phyloP scores from a whole-genome alignment of 2,329 filamentous ascomycete species.

The Bipolaris victoriae region DNA sequence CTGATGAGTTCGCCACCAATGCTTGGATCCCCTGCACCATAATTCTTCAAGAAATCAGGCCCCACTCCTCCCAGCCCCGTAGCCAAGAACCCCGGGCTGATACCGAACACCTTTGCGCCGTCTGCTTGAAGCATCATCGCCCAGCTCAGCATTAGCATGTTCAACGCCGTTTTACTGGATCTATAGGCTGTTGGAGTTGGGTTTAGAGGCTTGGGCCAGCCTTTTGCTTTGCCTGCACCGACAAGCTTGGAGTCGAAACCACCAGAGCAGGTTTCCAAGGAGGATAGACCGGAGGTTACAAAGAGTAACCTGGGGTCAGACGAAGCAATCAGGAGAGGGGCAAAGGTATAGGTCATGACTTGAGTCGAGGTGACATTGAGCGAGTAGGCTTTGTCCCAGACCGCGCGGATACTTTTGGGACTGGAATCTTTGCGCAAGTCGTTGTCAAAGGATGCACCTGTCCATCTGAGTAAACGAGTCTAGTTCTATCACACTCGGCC shows the following conservation, averaged over 20 bases:
- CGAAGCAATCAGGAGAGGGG: slow-evolving; percentile 49
- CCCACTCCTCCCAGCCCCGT: slow-evolving; percentile 50
- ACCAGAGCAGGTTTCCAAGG: slow-evolving; percentile 42
- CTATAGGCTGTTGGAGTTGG: slow-evolving; percentile 48
- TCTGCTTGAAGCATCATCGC: slow-evolving; percentile 52
- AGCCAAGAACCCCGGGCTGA: slow-evolving; percentile 56
- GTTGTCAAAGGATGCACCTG: slow-evolving; percentile 55
- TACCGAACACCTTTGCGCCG: slow-evolving; percentile 55
- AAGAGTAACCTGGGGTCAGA: slow-evolving; percentile 47
- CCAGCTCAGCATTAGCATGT: slow-evolving; percentile 60
- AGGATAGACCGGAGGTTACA: slow-evolving; percentile 52
- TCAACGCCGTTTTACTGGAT: slow-evolving; percentile 55
- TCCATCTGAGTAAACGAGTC: slow-evolving; percentile 37
- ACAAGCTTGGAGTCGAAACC: slow-evolving; percentile 30
- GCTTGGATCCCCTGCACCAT: slow-evolving; percentile 48
- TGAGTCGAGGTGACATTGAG: slow-evolving; percentile 50
- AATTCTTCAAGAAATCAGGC: slow-evolving; percentile 42
- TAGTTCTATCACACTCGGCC: background rate
- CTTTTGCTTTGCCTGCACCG: slow-evolving; percentile 41
- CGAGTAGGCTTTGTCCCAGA: slow-evolving; percentile 47
- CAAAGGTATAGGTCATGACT: slow-evolving; percentile 45
- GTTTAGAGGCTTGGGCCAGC: slow-evolving; percentile 55
- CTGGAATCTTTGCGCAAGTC: slow-evolving; percentile 33
- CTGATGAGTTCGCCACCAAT: slow-evolving; percentile 48
- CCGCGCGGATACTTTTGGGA: slow-evolving; percentile 43